Conservation (phyloP, 495 filamentous ascomycete genomes). For the Rhypophila decipiens region DNA sequence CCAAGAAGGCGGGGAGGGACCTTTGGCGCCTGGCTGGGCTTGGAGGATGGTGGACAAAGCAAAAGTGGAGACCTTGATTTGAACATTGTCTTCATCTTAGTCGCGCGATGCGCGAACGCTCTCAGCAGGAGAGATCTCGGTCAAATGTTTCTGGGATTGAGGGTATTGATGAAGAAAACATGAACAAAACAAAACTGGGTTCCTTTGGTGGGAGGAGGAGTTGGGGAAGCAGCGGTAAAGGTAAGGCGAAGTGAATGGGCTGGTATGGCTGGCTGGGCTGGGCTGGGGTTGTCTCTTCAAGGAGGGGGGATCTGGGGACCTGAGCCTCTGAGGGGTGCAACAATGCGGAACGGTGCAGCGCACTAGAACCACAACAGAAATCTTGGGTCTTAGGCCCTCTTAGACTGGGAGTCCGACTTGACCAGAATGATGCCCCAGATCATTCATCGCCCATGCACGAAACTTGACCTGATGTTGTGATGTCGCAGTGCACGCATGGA, state of each 20-base stretch:
- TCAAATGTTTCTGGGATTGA: constrained; percentile 4
- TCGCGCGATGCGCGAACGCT: constrained; percentile 1
- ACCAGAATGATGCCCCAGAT: constrained; percentile 1
- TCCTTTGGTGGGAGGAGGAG: constrained; percentile 13
- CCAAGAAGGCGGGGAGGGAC: too few relatives aligned
- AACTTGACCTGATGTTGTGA: constrained; percentile 6
- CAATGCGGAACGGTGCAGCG: constrained; percentile 15
- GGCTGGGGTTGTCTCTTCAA: background rate
- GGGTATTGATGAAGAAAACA: constrained; percentile 10
- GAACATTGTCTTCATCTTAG: constrained; percentile 34
- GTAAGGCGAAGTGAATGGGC: constrained; percentile 6
- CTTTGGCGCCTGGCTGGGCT: too few relatives aligned
- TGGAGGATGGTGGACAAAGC: constrained; percentile 8
- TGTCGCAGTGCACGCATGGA: constrained; percentile 23
- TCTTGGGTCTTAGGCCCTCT: too few relatives aligned
- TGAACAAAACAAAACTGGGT: constrained; percentile 2
- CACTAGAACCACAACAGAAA: constrained; percentile 28
- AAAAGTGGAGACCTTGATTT: constrained; percentile 49
- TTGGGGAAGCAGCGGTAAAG: constrained; percentile 8
- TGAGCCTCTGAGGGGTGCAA: constrained; percentile 12
- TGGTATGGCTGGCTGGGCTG: background rate
- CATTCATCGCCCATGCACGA: background rate
- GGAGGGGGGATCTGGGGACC: constrained; percentile 3
- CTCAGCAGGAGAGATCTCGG: constrained; percentile 7
- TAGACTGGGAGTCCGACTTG: too few relatives aligned